Percentiles rank a stretch among this genome's conserved stretches.
Conservation (phyloP, 768 basidiomycete species). For the Lanmaoa pseudosensibilis region DNA sequence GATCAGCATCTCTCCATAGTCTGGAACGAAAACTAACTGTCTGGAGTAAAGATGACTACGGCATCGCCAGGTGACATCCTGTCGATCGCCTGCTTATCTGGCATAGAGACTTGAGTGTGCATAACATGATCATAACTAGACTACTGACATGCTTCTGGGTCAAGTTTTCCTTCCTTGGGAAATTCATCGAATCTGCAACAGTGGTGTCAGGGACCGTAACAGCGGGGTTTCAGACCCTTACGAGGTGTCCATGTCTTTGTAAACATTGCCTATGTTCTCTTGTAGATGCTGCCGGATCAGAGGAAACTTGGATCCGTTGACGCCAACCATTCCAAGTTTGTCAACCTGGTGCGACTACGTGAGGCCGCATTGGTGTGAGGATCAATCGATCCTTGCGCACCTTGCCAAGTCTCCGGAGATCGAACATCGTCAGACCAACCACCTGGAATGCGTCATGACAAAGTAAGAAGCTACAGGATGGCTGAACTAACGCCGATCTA, state of each 20-base stretch:
- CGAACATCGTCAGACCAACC: constrained; percentile 86
- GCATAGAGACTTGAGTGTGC: background rate
- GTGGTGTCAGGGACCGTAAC: background rate
- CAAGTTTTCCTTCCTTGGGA: constrained; percentile 65
- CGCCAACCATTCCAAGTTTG: constrained; percentile 83
- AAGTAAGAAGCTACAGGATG: constrained; percentile 4
- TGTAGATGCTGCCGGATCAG: constrained; percentile 78
- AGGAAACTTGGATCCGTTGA: constrained; percentile 86
- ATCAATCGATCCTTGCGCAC: constrained; percentile 33
- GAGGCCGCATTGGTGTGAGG: constrained; percentile 4
- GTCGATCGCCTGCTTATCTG: constrained; percentile 82
- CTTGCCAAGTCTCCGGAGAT: constrained; percentile 83
- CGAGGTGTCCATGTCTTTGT: constrained; percentile 86
- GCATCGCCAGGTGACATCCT: constrained; percentile 78
- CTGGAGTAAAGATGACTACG: constrained; percentile 92
- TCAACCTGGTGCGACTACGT: constrained; percentile 48
- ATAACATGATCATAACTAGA: constrained; percentile 4
- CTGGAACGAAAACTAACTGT: constrained; percentile 51
- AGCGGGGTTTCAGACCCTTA: constrained; percentile 37
- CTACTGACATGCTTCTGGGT: constrained; percentile 79
- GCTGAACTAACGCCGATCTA: constrained; percentile 64
- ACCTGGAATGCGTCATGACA: constrained; percentile 50
- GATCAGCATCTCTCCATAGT: background rate
- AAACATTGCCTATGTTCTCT: constrained; percentile 78
- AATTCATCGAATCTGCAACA: constrained; percentile 68